These are phyloP conservation scores for Ganoderma multipileum DNA, from an alignment of 1,284 basidiomycete genomes.

Conservation along the genomic window DNA sequence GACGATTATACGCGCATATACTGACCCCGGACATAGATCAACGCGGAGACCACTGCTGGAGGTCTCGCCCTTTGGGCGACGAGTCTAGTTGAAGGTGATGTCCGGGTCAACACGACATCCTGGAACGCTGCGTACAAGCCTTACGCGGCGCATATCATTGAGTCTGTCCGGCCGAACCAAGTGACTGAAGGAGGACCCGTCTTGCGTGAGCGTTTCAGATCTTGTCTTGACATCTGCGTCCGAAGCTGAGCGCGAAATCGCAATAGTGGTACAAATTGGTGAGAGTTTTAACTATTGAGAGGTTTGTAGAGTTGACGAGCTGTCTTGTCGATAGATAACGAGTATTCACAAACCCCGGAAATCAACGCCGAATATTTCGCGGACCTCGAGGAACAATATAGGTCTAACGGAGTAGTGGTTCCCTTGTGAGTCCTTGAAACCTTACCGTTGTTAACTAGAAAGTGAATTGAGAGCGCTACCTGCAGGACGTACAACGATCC, in stretches of 20 bases:
- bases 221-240: background rate
- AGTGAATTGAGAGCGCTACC: background rate
- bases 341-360: constrained; percentile 62
- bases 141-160: constrained; percentile 72
- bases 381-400: constrained; percentile 65
- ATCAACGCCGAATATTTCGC: constrained; percentile 56
- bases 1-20: background rate
- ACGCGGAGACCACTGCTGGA: constrained; percentile 83
- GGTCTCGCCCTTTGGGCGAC: constrained; percentile 84
- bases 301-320: too few species aligned
- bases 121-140: constrained; percentile 74
- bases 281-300: constrained; percentile 14
- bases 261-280: constrained; percentile 73
- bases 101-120: constrained; percentile 75
- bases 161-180: constrained; percentile 65
- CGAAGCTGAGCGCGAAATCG: background rate
- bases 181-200: constrained; percentile 77
- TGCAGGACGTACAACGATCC: constrained; percentile 72
- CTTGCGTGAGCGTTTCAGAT: constrained; percentile 56
- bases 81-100: constrained; percentile 64
- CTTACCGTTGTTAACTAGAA: too few species aligned
- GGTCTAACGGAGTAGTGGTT: constrained; percentile 63
- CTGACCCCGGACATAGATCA: constrained; percentile 60
- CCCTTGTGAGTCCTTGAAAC: constrained; percentile 49
- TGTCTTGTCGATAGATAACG: constrained; percentile 63